phyloP scores from a whole-genome alignment of 257 asterid species.

The Nicotiana undulata region DNA sequence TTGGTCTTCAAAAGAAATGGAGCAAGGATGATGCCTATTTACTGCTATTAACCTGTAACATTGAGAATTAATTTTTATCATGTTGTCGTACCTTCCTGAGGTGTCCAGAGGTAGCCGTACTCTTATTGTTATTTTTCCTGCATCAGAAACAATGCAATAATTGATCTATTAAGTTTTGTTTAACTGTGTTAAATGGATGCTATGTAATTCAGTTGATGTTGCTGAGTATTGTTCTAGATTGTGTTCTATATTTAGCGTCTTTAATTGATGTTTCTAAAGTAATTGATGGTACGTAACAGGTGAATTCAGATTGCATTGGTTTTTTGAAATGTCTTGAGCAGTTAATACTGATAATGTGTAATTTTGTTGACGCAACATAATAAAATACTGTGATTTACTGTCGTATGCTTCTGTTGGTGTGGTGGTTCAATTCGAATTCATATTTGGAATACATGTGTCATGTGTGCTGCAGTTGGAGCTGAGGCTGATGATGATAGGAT shows the following conservation, averaged over 20 bases:
- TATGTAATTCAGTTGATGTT: not conserved
- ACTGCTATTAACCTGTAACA: not conserved
- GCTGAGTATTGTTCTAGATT: not conserved
- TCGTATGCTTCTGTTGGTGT: not conserved
- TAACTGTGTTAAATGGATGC: not conserved
- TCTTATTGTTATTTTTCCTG: not conserved
- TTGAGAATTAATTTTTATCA: not conserved
- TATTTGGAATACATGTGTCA: not conserved
- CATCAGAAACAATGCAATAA: not conserved
- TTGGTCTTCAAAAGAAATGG: not conserved
- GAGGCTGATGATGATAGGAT: constrained; percentile 40
- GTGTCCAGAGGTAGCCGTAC: not conserved
- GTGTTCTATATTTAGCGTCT: not conserved
- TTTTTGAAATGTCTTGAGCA: no score
- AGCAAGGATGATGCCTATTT: not conserved
- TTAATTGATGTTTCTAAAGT: not conserved
- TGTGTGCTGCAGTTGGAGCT: constrained; percentile 28
- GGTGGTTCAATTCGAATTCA: not conserved
- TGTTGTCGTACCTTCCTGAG: not conserved
- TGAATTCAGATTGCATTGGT: no score
- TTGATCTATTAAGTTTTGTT: not conserved
- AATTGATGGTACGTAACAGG: not conserved
- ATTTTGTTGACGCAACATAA: not conserved
- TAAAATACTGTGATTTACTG: not conserved
- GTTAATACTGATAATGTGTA: not conserved